A percentile compares a stretch with the other conserved stretches of the same genome.
These are phyloP conservation scores for Penicillium pancosmium DNA, from an alignment of 495 filamentous ascomycete genomes.

Conservation along the genomic window DNA sequence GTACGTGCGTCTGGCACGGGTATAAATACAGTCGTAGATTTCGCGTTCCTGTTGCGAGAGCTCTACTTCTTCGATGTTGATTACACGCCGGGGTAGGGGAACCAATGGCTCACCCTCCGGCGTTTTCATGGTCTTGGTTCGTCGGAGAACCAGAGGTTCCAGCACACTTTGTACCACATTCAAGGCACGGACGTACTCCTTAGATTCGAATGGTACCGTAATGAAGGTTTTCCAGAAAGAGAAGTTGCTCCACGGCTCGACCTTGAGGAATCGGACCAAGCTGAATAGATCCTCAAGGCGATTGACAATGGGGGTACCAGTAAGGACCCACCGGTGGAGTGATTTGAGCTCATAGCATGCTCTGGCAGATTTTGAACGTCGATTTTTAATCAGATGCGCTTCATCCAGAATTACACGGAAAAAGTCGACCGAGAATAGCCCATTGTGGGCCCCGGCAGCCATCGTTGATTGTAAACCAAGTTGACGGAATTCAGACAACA, in stretches of 20 bases:
- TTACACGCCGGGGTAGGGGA: constrained; percentile 75
- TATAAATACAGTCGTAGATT: constrained; percentile 89
- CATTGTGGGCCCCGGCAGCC: constrained; percentile 61
- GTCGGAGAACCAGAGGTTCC: constrained; percentile 90
- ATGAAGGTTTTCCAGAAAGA: constrained; percentile 99
- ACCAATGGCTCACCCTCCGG: constrained; percentile 87
- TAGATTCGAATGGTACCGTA: constrained; percentile 92
- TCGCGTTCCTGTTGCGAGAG: constrained; percentile 82
- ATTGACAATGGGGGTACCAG: constrained; percentile 96
- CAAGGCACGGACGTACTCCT: constrained; percentile 87
- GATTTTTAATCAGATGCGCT: constrained; percentile 92
- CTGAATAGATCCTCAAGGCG: constrained; percentile 96
- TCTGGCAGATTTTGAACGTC: constrained; percentile 83
- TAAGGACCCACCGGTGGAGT: constrained; percentile 88
- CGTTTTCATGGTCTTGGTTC: constrained; percentile 98
- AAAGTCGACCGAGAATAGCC: constrained; percentile 89
- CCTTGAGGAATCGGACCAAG: constrained; percentile 84
- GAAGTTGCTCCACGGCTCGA: constrained; percentile 98
- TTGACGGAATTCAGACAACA: constrained; percentile 85
- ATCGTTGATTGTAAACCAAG: constrained; percentile 56
- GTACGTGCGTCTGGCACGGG: constrained; percentile 79
- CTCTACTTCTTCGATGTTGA: constrained; percentile 84
- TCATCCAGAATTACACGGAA: constrained; percentile 95
- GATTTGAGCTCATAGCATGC: constrained; percentile 89
- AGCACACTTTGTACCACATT: constrained; percentile 97